Evolutionary conservation across 176 grass and related monocot genomes (phyloP), one percentile per base, ranked within the genome.

Genomic region (Cocos nucifera): DNA sequence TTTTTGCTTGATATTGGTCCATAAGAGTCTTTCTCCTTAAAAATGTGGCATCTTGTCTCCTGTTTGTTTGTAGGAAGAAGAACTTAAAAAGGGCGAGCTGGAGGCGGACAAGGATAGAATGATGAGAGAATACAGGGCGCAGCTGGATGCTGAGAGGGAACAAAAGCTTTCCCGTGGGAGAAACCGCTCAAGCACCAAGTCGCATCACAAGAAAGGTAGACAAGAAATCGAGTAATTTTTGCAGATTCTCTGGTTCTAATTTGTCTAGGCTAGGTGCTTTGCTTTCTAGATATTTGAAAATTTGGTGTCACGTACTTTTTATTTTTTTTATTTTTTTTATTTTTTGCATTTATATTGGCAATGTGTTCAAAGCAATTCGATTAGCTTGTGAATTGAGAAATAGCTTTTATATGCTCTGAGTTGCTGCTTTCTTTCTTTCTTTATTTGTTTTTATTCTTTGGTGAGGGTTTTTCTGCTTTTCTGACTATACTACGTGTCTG

Each of bases 121-220:
- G 94, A 98, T 98, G 94, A 98, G 82, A 83, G 88, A 98, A 56
- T 98, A 98, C 66, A 92, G 94, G 72, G 94, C 94, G 81, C 94
- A 98, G 78, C 79, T 98, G 16, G 94, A 98, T 76, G 87, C 87
- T 26, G 94, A 98, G 79, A 90, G 94, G 63, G 88, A 88, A 65
- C 73, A 80, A 66, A 98, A 92, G 74, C 73, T 98, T 53, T 67
- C 67, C 19, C 85, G 61, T 2, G 94, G 94, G 49, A 86, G 77
- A 79, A 85, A 89, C 5, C 61, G 73, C 51, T 83, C 74, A 4
- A 75, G 65, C 29, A 72, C 67, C 68, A 88, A 88, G 63, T 86
- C 84, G 5, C 83, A 65, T 73, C 77, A 79, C 68, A 92, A 79
- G 61, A 98, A 86, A 80, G 88, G 94, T 98, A 73, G 54, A 52